Evolutionary conservation across 2,329 filamentous ascomycete genomes (phyloP).

Genomic region (Cladosporium sp.): DNA sequence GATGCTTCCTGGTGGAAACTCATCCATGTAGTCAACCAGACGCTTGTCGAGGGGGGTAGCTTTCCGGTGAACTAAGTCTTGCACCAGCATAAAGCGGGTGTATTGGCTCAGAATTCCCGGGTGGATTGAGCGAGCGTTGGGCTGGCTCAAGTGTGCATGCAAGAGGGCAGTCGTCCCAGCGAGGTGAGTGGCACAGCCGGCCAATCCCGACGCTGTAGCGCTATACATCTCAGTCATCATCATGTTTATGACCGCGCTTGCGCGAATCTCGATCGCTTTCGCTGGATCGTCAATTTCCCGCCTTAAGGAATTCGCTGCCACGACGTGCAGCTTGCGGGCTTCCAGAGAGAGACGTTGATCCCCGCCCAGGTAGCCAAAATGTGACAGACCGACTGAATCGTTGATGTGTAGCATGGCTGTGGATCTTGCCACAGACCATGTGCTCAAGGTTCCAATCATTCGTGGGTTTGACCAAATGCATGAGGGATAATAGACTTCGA

Average conservation of each 20-base stretch:
- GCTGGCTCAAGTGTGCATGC: slow-evolving; percentile 1
- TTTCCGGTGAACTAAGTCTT: not conserved
- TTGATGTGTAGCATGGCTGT: not conserved
- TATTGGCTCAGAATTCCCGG: not conserved
- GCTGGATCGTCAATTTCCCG: not conserved
- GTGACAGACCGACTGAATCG: not conserved
- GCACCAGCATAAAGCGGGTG: not conserved
- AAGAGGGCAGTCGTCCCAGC: not conserved
- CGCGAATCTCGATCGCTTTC: not conserved
- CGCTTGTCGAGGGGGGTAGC: not conserved
- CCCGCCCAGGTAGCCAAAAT: not conserved
- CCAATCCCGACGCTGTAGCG: not conserved
- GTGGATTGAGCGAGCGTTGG: not conserved
- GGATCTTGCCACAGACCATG: not conserved
- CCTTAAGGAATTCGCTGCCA: not conserved
- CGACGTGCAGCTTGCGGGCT: not conserved
- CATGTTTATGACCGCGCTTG: not conserved
- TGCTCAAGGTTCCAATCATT: not conserved
- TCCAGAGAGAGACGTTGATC: not conserved
- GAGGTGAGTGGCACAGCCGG: not conserved
- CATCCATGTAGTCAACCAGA: not conserved
- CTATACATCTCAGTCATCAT: slow-evolving; percentile 4
- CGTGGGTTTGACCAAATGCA: slow-evolving; percentile 4
- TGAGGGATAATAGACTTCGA: slow-evolving; percentile 1
- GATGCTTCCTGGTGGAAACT: not conserved